Conservation (phyloP, 208 protist genomes). For the Leptomonas pyrrhocoris region DNA sequence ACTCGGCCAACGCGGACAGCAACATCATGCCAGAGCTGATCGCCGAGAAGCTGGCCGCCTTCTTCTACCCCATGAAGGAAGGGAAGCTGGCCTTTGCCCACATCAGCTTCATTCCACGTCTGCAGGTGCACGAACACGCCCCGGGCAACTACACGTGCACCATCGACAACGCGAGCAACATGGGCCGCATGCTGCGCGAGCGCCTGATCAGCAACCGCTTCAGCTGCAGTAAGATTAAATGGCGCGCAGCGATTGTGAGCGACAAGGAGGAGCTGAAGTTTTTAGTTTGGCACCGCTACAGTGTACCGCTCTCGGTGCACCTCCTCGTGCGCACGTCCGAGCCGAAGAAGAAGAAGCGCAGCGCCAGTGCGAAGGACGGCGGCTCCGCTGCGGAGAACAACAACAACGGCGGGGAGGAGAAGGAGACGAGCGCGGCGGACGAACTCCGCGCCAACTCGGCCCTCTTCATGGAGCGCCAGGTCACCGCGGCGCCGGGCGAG, state of each 20-base stretch:
- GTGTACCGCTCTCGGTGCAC: conserved; percentile 38
- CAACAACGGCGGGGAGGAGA: conserved; percentile 20
- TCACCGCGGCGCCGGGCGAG: conserved; percentile 52
- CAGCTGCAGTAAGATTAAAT: conserved; percentile 79
- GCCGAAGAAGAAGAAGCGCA: conserved; percentile 75
- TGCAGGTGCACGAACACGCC: conserved; percentile 83
- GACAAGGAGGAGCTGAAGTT: conserved; percentile 54
- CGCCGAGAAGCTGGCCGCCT: conserved; percentile 63
- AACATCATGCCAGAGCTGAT: conserved; percentile 60
- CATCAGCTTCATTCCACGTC: conserved; percentile 63
- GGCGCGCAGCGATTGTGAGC: conserved; percentile 54
- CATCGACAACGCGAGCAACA: conserved; percentile 70
- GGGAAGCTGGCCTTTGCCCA: conserved; percentile 41
- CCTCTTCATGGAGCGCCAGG: conserved; percentile 65
- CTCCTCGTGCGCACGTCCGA: conserved; percentile 69
- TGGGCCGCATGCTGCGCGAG: conserved; percentile 57
- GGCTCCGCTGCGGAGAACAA: neutral
- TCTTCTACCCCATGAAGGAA: conserved; percentile 53
- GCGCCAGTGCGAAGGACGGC: conserved; percentile 17
- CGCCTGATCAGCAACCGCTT: conserved; percentile 80
- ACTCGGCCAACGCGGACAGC: conserved; percentile 49
- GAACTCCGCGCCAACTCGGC: conserved; percentile 37
- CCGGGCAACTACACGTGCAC: conserved; percentile 82
- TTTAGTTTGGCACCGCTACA: conserved; percentile 73
- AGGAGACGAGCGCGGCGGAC: conserved; percentile 19